Base-by-base conservation (phyloP, 768 basidiomycete species). In the Tulasnella sp. region DNA sequence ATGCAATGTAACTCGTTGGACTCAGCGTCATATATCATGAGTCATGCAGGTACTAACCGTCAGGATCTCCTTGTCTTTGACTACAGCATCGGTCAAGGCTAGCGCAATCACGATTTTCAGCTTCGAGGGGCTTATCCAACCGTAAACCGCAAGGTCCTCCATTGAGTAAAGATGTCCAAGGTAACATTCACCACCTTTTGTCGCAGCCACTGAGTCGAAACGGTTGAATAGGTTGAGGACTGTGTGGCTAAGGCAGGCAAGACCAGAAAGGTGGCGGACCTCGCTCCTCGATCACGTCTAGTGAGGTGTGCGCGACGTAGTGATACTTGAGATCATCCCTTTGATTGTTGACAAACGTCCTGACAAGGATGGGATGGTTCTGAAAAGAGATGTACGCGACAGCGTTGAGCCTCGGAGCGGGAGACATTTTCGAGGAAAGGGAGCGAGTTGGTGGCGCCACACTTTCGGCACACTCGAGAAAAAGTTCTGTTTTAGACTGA, bases 141-240 rank as follows among this genome's bases (percentile, higher is more conserved):
- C 92, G 70, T 93, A 93, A 41, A 91, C 87, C 1, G 88, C 90
- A 51, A 89, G 85, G 64, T 93, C 91, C 71, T 94, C 92, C 77
- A 93, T 85, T n/a, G 84, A 78, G 69, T 89, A 91, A 24, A 94
- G 71, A 57, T 93, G 74, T 4, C 90, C 91, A 38, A 92, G 77
- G 67, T 92, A 94, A 67, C 85, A 84, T 31, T 93, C 90, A 3
- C 74, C 75, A 2, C 78, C 73, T 70, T 88, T 90, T 27, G 72
- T 59, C 3, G 60, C 65, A 15, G 72, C 75, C 17, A 76, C 77
- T 61, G 76, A 65, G 49, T 65, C 60, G 25, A 63, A 11, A n/a
- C 42, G 31, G 24, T 38, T 38, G 7, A 5, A 7, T 15, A 38
- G n/a, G n/a, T 38, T 38, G 34, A 31, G 25, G 42, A 27, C 7